Percentiles rank a stretch among this genome's conserved stretches.
Conservation (phyloP, 2,329 filamentous ascomycete species). For the Orbilia ellipsospora region DNA sequence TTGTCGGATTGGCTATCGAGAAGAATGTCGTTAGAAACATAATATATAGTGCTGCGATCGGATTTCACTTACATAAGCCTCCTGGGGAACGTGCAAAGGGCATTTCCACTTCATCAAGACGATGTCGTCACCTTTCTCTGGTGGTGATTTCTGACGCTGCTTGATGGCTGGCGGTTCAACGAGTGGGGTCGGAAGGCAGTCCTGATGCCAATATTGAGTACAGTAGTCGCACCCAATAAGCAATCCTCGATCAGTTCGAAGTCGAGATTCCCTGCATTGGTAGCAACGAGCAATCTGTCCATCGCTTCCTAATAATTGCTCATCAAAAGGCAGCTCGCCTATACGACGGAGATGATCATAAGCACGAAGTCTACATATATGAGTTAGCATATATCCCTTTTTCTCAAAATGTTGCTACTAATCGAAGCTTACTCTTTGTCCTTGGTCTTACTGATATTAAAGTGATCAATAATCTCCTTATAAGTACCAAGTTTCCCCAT, state of each 20-base stretch:
- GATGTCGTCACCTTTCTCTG: constrained; percentile 39
- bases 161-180: constrained; percentile 50
- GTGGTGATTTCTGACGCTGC: constrained; percentile 12
- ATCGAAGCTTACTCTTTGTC: constrained; percentile 69
- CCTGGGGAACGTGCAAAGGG: constrained; percentile 40
- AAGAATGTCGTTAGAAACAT: not conserved
- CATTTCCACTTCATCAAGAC: constrained; percentile 51
- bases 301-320: constrained; percentile 61
- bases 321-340: constrained; percentile 29
- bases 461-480: constrained; percentile 69
- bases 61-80: constrained; percentile 32
- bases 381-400: not conserved
- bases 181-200: constrained; percentile 71
- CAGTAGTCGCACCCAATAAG: constrained; percentile 90
- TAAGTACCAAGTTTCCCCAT: constrained; percentile 83
- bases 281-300: constrained; percentile 81
- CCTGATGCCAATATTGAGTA: constrained; percentile 84
- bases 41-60: not conserved
- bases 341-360: constrained; percentile 41
- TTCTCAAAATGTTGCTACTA: not conserved
- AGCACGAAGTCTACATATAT: constrained; percentile 33
- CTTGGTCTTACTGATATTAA: constrained; percentile 64
- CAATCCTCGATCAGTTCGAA: constrained; percentile 69
- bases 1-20: constrained; percentile 26
- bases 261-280: constrained; percentile 74